Evolutionary conservation across 176 grass and related monocot genomes (phyloP).

Genomic region (Canna indica): DNA sequence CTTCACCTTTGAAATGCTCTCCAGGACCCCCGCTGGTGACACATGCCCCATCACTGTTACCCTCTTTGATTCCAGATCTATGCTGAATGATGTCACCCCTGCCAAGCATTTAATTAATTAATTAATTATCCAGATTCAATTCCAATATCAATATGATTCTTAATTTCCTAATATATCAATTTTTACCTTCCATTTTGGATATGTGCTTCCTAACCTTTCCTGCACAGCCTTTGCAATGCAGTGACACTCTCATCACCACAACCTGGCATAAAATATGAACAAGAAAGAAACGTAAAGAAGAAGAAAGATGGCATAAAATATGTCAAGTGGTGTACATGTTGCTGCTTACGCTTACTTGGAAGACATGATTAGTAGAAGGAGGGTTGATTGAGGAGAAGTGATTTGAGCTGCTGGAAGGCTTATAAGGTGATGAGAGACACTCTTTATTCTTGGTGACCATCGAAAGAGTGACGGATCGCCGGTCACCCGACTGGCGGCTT

Average conservation of each 20-base stretch:
- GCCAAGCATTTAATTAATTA: no score
- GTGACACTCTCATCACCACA: constrained; percentile 91
- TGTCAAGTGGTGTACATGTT: no score
- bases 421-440: no score
- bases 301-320: neutral
- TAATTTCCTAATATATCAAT: neutral
- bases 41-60: constrained; percentile 98
- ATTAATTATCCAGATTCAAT: no score
- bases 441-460: constrained; percentile 91
- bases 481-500: no score
- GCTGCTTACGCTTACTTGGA: constrained; percentile 36
- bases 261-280: constrained; percentile 20
- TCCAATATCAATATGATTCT: neutral
- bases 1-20: constrained; percentile 99
- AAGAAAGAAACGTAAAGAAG: neutral
- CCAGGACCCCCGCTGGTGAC: constrained; percentile 76
- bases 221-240: constrained; percentile 91
- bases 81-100: constrained; percentile 99
- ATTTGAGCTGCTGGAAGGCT: neutral
- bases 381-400: constrained; percentile 12
- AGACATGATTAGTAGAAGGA: constrained; percentile 33
- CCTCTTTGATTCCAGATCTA: constrained; percentile 96
- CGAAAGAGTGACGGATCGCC: constrained; percentile 52
- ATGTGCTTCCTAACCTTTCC: constrained; percentile 98
- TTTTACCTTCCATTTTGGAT: constrained; percentile 93